These are phyloP conservation scores for Arabis hirsuta DNA, from an alignment of 345 rosid genomes.

Conservation along the genomic window DNA sequence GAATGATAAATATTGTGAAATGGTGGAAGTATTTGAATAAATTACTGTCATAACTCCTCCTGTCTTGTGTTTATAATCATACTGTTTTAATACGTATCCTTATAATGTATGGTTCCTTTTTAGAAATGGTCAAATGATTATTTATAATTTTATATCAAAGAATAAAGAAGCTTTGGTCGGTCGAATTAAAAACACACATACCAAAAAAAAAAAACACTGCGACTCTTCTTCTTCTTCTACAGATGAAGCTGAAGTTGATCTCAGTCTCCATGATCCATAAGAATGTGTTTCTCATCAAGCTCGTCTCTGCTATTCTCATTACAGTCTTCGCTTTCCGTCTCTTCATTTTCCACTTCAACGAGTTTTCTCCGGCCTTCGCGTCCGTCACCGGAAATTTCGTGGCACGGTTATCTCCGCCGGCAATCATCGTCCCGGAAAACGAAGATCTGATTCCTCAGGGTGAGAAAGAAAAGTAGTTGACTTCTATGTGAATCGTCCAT, in stretches of 20 bases:
- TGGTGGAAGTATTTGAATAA: neutral
- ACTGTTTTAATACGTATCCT: neutral
- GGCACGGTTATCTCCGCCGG: slow-evolving; percentile 28
- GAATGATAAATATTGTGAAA: too few species aligned
- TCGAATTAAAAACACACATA: slow-evolving; percentile 1
- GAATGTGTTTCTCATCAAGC: slow-evolving; percentile 57
- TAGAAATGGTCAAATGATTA: slow-evolving; percentile 41
- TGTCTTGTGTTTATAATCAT: neutral
- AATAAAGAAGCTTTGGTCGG: slow-evolving; percentile 31
- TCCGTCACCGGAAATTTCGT: slow-evolving; percentile 36
- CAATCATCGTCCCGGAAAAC: slow-evolving; percentile 44
- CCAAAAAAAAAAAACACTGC: neutral
- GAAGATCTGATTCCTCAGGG: slow-evolving; percentile 64
- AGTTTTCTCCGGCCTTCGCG: slow-evolving; percentile 37
- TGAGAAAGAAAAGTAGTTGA: slow-evolving; percentile 26
- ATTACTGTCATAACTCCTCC: slow-evolving; percentile 4
- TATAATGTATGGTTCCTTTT: slow-evolving; percentile 18
- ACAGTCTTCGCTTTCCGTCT: slow-evolving; percentile 63
- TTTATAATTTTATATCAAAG: neutral
- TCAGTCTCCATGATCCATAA: slow-evolving; percentile 49
- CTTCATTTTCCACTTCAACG: slow-evolving; percentile 45
- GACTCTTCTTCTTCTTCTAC: slow-evolving; percentile 16
- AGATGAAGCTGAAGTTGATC: slow-evolving; percentile 62
- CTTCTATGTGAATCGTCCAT: neutral
- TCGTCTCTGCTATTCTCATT: slow-evolving; percentile 54